Percentiles rank a stretch among this genome's conserved stretches.
Evolutionary conservation across 2,329 filamentous ascomycete genomes (phyloP).

Genomic region (Pseudogymnoascus sp.): DNA sequence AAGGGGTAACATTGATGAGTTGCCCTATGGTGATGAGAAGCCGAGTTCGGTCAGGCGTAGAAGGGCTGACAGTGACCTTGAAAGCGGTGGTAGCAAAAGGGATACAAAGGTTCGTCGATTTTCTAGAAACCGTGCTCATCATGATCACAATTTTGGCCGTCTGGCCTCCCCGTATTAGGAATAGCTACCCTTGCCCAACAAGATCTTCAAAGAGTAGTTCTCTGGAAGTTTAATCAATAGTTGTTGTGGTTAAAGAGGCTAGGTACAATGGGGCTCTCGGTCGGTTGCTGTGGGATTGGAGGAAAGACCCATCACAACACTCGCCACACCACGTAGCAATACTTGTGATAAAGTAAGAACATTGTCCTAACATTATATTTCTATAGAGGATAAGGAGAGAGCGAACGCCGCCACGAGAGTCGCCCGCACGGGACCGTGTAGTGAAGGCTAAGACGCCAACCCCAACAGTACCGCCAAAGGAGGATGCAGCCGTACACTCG

Average conservation of each 20-base stretch:
- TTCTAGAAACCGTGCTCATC: not conserved
- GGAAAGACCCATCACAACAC: not conserved
- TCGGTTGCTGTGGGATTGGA: not conserved
- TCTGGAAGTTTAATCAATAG: not conserved
- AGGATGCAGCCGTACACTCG: conserved; percentile 44
- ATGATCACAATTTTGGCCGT: not conserved
- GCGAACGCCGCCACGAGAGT: conserved; percentile 43
- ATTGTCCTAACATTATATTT: conserved; percentile 4
- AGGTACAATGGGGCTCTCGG: not conserved
- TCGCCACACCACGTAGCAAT: conserved; percentile 22
- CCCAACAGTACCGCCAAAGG: conserved; percentile 29
- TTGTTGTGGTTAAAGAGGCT: not conserved
- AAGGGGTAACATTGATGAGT: conserved; percentile 70
- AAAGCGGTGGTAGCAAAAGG: conserved; percentile 47
- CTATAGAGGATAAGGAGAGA: conserved; percentile 50
- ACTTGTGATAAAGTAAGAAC: conserved; percentile 4
- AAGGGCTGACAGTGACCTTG: conserved; percentile 69
- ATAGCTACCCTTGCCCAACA: not conserved
- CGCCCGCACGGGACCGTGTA: conserved; percentile 43
- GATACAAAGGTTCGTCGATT: conserved; percentile 48
- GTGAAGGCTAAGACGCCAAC: conserved; percentile 50
- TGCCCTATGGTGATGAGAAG: conserved; percentile 79
- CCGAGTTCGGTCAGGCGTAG: conserved; percentile 61
- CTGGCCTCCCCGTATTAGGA: not conserved
- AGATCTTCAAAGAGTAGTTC: not conserved